Conservation (phyloP, 2,329 filamentous ascomycete genomes). For the Leptographium flavum region DNA sequence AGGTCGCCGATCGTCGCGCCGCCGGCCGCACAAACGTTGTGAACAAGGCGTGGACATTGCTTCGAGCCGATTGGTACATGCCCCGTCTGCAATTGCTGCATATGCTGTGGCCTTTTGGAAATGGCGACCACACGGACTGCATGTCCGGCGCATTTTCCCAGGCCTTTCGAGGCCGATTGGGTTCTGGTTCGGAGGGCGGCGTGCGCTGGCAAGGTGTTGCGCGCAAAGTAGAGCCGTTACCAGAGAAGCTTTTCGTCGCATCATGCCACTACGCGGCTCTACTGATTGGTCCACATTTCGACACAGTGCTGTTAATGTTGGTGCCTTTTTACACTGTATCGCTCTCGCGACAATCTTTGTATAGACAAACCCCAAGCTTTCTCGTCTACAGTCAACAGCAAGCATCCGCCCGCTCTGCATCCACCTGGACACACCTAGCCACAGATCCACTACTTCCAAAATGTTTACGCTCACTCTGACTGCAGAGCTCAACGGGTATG, state of each 20-base stretch:
- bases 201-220: neutral
- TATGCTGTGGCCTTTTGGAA: conserved; percentile 45
- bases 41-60: neutral
- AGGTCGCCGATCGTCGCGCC: conserved; percentile 30
- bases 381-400: too few relatives aligned
- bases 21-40: conserved; percentile 20
- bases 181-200: neutral
- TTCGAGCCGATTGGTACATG: conserved; percentile 19
- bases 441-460: conserved; percentile 10
- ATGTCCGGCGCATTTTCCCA: conserved; percentile 32
- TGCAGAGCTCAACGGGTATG: conserved; percentile 56
- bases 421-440: too few relatives aligned
- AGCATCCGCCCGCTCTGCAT: too few relatives aligned
- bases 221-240: neutral
- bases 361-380: too few relatives aligned
- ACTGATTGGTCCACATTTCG: neutral
- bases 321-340: too few relatives aligned
- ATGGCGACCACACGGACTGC: conserved; percentile 55
- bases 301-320: neutral
- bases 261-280: conserved; percentile 7
- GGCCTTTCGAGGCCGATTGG: neutral
- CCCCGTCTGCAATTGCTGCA: conserved; percentile 54
- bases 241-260: conserved; percentile 6
- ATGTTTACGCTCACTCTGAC: conserved; percentile 56
- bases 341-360: too few relatives aligned